These are phyloP conservation scores for Brassica incana DNA, from an alignment of 345 rosid genomes.

Conservation along the genomic window DNA sequence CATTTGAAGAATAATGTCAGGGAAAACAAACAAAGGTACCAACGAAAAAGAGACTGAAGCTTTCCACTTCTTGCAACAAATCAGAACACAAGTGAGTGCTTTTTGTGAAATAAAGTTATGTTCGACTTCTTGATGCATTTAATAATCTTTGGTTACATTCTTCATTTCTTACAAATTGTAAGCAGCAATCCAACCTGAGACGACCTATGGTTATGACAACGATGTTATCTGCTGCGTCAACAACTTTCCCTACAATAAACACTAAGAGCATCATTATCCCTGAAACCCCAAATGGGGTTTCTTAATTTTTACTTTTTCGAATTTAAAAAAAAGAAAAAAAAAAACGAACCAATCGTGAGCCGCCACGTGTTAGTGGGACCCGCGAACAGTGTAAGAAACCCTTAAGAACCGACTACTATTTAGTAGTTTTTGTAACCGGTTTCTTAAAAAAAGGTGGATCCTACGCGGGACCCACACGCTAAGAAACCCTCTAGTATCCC, in stretches of 20 bases:
- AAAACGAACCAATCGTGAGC: too few relatives aligned
- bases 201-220: constrained; percentile 51
- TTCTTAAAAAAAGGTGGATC: too few relatives aligned
- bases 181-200: constrained; percentile 68
- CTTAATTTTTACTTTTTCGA: too few relatives aligned
- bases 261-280: constrained; percentile 15
- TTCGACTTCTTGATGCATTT: constrained; percentile 17
- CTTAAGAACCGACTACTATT: too few relatives aligned
- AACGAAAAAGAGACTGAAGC: constrained; percentile 54
- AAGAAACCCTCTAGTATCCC: too few relatives aligned
- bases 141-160: not conserved
- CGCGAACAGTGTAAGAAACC: too few relatives aligned
- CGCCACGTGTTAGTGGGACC: too few relatives aligned
- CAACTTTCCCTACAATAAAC: constrained; percentile 48
- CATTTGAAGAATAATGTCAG: constrained; percentile 48
- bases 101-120: not conserved
- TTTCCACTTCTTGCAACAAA: constrained; percentile 81
- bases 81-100: constrained; percentile 57
- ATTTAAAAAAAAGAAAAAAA: too few relatives aligned
- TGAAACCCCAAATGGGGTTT: too few relatives aligned
- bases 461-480: too few relatives aligned
- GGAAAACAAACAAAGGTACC: constrained; percentile 43
- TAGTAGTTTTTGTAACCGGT: too few relatives aligned
- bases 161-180: not conserved
- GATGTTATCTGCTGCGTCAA: constrained; percentile 44